Evolutionary conservation across 2,329 filamentous ascomycete species (phyloP), one percentile per base, ranked within the genome.

Genomic region (Fusarium sp.): DNA sequence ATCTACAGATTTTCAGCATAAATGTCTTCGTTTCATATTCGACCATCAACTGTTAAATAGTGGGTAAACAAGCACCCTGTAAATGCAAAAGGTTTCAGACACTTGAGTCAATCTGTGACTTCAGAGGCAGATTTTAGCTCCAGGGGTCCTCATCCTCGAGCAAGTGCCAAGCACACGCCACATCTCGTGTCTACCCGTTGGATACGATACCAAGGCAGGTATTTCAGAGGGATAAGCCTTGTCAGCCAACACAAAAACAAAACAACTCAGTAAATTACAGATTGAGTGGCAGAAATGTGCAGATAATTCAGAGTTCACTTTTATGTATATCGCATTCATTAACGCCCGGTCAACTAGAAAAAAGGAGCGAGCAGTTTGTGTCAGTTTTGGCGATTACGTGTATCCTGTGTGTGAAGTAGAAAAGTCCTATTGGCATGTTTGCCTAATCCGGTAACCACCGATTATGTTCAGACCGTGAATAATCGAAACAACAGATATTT

Each of bases 391-490:
- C 36, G 51, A 58, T 50, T 58, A 50, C 61, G 61, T 50, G 26
- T 37, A 51, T 52, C 15, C 15, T 11, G 57, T 33, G 57, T 33
- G 36, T 44, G 54, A 59, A 51, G 23, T 51, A 18, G 20, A 30
- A 4, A 20, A 33, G 58, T 63, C 58, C 38, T 38, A 45, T 8
- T 30, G 9, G 8, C 26, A 34, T 33, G 10, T 11, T 44, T 50
- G 37, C 62, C 62, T n/a, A 41, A 59, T 65, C 31, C 31, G 62
- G 62, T 28, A 65, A 37, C 45, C 26, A 38, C 62, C 62, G 53
- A 42, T 6, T 18, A 36, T 11, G 10, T 16, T 31, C 13, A 50
- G 36, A 11, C 23, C 23, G 40, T 1, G 1, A n/a, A 31, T 13
- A 9, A 31, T 23, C 3, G 13, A 33, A 13, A 28, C 20, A 47